Base-by-base conservation (phyloP, 495 filamentous ascomycete species). In the Aspergillus baeticus region DNA sequence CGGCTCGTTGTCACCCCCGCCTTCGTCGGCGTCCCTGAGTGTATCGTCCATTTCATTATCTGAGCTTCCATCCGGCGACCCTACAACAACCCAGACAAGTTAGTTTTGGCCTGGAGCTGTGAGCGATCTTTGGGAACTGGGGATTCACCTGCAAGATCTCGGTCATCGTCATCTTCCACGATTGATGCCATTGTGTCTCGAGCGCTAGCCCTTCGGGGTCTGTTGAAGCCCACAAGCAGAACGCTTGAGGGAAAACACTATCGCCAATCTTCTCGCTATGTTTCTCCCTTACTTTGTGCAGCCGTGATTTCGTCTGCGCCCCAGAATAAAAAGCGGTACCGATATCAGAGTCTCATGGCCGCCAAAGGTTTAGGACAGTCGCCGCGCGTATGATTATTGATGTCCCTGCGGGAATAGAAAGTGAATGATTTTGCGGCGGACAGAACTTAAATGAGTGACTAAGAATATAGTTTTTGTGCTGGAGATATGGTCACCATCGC, bases 31-130 rank as follows among this genome's bases (percentile, higher is more conserved):
- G 62, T 88, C 86, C 41, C 87, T 78, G 73, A 87, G 83, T n/a
- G 76, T 72, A 51, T 87, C 85, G 31, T 89, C 85, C 55, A 83
- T 81, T 23, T 89, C 86, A 57, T 88, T 87, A 55, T 89, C 86
- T 6, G 86, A 88, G 68, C 83, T 87, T 57, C 74, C 83, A 60
- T 83, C 82, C 56, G 80, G 85, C 29, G 84, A 85, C 50, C 71
- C 76, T 79, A 66, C n/a, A 29, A 26, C 13, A 47, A 43, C 35
- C 34, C 31, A 39, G 42, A 57, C 15, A 23, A 18, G 29, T 59
- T 34, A 55, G 56, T 36, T 23, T 44, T 22, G 6, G 31, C 15
- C 7, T 10, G 31, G 15, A 17, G n/a, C 13, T 42, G 15, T 36
- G 34, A 18, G 20, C 48, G 15, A 18, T 10, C n/a, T n/a, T 29